Percentiles rank a stretch among this genome's conserved stretches.
Evolutionary conservation across 225 moss, liverwort and hornwort species (phyloP).

Genomic region (Asterella californica): DNA sequence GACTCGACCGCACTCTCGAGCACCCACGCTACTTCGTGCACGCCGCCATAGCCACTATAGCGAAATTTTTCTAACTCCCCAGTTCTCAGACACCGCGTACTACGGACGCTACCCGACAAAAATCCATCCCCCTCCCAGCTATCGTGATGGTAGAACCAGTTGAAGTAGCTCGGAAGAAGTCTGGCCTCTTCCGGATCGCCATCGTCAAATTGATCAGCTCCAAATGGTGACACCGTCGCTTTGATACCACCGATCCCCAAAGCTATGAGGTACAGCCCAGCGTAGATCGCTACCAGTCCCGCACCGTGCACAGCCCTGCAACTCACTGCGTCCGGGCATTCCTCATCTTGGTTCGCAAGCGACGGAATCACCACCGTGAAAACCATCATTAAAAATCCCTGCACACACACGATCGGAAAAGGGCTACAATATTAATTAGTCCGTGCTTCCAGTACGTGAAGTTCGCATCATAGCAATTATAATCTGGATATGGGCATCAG

Average conservation of each 20-base stretch:
- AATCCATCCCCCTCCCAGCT: too few relatives aligned
- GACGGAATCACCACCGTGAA: conserved; percentile 11
- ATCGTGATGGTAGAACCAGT: too few relatives aligned
- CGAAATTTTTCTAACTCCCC: too few relatives aligned
- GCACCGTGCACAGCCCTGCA: conserved; percentile 15
- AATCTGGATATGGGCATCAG: background rate
- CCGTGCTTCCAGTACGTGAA: background rate
- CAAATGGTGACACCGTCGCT: conserved; percentile 40
- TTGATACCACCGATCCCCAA: conserved; percentile 47
- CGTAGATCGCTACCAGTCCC: conserved; percentile 22
- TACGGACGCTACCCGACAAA: too few relatives aligned
- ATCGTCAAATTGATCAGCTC: conserved; percentile 44
- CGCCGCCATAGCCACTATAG: too few relatives aligned
- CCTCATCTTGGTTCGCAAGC: conserved; percentile 8
- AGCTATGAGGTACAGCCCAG: conserved; percentile 39
- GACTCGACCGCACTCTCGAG: too few relatives aligned
- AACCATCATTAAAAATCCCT: conserved; percentile 23
- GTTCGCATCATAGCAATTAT: background rate
- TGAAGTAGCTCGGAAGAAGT: conserved; percentile 38
- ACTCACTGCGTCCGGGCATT: background rate
- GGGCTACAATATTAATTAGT: too few relatives aligned
- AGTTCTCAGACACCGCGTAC: too few relatives aligned
- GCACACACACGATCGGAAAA: background rate
- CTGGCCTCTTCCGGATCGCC: conserved; percentile 29
- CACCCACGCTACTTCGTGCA: too few relatives aligned